Evolutionary conservation across 2,329 filamentous ascomycete species (phyloP).

Genomic region (Exophiala bonariae): DNA sequence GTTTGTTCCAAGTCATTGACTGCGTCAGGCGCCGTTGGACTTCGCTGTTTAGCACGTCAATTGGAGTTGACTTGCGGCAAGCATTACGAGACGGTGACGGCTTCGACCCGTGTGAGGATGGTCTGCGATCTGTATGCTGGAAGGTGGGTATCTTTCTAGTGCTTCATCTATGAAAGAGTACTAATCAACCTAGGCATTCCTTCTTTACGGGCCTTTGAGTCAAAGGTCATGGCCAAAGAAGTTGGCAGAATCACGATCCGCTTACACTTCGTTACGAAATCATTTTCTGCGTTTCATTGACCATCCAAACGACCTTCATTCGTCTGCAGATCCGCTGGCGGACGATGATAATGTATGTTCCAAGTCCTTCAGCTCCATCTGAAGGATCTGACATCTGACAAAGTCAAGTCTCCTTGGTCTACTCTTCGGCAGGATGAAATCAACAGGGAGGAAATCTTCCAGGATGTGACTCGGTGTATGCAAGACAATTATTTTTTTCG

Average conservation of each 20-base stretch:
- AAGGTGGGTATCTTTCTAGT: slow-evolving; percentile 64
- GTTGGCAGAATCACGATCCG: slow-evolving; percentile 67
- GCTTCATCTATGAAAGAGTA: slow-evolving; percentile 5
- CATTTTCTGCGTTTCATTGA: slow-evolving; percentile 81
- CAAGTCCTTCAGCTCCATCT: slow-evolving; percentile 26
- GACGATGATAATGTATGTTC: slow-evolving; percentile 69
- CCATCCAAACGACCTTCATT: slow-evolving; percentile 76
- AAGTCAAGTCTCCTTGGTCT: slow-evolving; percentile 82
- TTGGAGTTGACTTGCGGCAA: slow-evolving; percentile 62
- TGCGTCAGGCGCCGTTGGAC: slow-evolving; percentile 57
- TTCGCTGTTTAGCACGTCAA: slow-evolving; percentile 58
- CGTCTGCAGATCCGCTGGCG: slow-evolving; percentile 77
- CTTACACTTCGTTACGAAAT: slow-evolving; percentile 70
- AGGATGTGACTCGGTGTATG: slow-evolving; percentile 88
- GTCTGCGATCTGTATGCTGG: slow-evolving; percentile 87
- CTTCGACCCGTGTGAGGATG: slow-evolving; percentile 66
- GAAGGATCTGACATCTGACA: slow-evolving; percentile 41
- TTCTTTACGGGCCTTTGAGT: slow-evolving; percentile 71
- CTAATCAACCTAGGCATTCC: slow-evolving; percentile 62
- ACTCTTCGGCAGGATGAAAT: slow-evolving; percentile 81
- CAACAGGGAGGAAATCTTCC: slow-evolving; percentile 82
- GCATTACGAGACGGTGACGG: slow-evolving; percentile 62
- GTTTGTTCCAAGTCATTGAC: background rate
- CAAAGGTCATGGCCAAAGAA: slow-evolving; percentile 67
- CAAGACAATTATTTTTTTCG: slow-evolving; percentile 92